Evolutionary conservation across 2,329 filamentous ascomycete genomes (phyloP).

Genomic region (Didymella lethalis): DNA sequence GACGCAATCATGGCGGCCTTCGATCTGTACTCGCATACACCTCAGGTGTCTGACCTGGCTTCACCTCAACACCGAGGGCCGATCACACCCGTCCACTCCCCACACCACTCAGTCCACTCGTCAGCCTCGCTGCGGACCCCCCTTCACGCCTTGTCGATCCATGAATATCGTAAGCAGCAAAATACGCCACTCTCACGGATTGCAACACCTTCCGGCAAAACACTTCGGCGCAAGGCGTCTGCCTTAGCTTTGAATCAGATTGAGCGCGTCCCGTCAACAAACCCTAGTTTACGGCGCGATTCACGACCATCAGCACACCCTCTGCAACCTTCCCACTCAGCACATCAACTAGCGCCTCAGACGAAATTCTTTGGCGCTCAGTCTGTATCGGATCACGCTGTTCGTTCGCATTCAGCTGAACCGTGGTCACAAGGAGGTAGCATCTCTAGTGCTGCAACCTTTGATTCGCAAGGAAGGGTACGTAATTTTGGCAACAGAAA

Average conservation of each 20-base stretch:
- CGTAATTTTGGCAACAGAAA: conserved; percentile 47
- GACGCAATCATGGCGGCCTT: conserved; percentile 34
- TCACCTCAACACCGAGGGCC: conserved; percentile 34
- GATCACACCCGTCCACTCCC: conserved; percentile 48
- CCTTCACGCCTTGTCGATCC: conserved; percentile 47
- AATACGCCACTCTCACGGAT: conserved; percentile 42
- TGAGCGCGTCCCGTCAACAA: conserved; percentile 38
- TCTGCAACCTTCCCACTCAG: conserved; percentile 43
- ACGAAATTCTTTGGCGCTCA: conserved; percentile 22
- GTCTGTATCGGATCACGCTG: conserved; percentile 27
- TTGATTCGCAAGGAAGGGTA: conserved; percentile 31
- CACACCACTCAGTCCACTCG: conserved; percentile 47
- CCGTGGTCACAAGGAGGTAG: conserved; percentile 31
- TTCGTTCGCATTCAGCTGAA: conserved; percentile 42
- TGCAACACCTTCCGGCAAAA: conserved; percentile 42
- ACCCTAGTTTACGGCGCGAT: conserved; percentile 19
- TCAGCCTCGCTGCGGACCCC: conserved; percentile 45
- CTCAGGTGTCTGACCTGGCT: conserved; percentile 23
- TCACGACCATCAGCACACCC: conserved; percentile 29
- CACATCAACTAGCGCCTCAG: conserved; percentile 38
- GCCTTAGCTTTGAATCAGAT: conserved; percentile 42
- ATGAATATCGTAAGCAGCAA: conserved; percentile 52
- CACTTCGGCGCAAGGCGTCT: conserved; percentile 50
- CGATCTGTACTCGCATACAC: conserved; percentile 36
- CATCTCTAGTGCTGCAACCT: conserved; percentile 26